A percentile compares a stretch with the other conserved stretches of the same genome.
Conservation (phyloP, 352 stramenopile species). For the Globisporangium irregulare region DNA sequence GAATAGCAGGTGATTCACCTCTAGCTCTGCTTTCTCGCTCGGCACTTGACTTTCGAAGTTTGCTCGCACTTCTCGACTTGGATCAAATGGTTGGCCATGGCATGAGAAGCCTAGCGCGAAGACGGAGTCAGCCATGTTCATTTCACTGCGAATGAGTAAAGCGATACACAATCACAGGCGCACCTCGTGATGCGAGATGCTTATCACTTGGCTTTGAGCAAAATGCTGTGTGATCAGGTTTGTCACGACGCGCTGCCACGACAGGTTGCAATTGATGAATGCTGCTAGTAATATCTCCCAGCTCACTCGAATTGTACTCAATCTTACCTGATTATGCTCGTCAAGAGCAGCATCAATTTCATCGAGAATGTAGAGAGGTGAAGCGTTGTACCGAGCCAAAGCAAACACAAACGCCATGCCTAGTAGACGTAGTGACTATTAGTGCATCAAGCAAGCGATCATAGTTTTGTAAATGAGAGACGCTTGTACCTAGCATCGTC, state of each 20-base stretch:
- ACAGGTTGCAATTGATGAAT: neutral
- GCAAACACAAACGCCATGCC: neutral
- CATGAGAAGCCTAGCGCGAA: neutral
- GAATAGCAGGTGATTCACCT: neutral
- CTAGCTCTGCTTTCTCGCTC: conserved; percentile 1
- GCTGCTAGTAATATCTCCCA: neutral
- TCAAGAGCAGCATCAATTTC: neutral
- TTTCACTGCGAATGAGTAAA: neutral
- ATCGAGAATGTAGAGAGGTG: neutral
- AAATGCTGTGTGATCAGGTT: neutral
- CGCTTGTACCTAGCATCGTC: neutral
- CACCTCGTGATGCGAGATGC: neutral
- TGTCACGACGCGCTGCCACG: neutral
- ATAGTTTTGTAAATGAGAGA: neutral
- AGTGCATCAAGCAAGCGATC: neutral
- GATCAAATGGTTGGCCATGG: conserved; percentile 23
- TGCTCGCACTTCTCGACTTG: conserved; percentile 28
- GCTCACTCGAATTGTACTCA: neutral
- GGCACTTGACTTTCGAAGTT: conserved; percentile 9
- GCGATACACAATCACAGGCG: neutral
- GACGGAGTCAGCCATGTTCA: neutral
- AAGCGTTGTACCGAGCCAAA: neutral
- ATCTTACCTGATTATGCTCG: neutral
- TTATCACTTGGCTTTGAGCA: neutral
- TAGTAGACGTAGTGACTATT: neutral